These are phyloP conservation scores for Lanmaoa pseudosensibilis DNA, from an alignment of 768 basidiomycete species.

Conservation along the genomic window DNA sequence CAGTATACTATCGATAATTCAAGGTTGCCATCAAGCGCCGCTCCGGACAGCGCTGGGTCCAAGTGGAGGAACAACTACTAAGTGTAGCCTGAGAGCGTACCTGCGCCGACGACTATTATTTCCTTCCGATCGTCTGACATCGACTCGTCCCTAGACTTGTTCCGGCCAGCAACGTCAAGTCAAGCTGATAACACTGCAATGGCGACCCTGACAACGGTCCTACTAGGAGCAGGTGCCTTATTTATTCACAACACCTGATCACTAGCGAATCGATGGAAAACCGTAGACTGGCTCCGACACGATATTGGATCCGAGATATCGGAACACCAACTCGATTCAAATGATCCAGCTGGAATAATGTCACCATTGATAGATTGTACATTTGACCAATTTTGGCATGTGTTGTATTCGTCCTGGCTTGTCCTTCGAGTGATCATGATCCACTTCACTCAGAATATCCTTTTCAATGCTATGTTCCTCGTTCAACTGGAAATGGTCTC, in stretches of 20 bases:
- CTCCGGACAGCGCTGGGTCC: too few species aligned
- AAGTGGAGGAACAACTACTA: background rate
- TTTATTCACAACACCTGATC: background rate
- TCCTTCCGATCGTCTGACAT: slow-evolving; percentile 26
- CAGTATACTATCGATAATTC: background rate
- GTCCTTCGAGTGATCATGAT: too few species aligned
- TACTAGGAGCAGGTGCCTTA: background rate
- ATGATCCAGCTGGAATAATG: background rate
- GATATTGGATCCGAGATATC: too few species aligned
- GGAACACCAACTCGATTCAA: too few species aligned
- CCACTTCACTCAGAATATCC: background rate
- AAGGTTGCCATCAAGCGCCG: background rate
- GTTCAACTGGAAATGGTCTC: background rate
- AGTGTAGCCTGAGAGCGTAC: slow-evolving; percentile 20
- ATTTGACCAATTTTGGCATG: background rate
- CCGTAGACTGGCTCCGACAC: too few species aligned
- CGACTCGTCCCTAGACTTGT: background rate
- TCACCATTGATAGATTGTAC: background rate
- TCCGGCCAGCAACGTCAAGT: slow-evolving; percentile 19
- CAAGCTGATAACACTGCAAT: background rate
- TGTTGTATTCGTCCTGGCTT: background rate
- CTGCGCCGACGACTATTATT: slow-evolving; percentile 43
- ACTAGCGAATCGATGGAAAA: too few species aligned
- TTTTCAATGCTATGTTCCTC: background rate
- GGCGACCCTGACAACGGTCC: too few species aligned